These are phyloP conservation scores for Fusarium coicis DNA, from an alignment of 2,329 filamentous ascomycete genomes.

Conservation along the genomic window DNA sequence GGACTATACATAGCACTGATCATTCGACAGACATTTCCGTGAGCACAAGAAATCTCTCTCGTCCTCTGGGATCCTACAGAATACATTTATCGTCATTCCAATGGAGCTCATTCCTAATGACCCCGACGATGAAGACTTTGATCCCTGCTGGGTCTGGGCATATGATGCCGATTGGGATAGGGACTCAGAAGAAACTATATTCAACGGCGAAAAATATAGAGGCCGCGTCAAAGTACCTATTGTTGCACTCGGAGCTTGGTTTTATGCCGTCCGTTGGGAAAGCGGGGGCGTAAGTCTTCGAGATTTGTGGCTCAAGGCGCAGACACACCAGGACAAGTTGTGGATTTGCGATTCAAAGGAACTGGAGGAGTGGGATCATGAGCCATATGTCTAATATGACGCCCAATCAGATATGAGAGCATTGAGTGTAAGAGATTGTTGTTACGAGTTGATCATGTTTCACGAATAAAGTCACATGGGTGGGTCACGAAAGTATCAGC, in stretches of 20 bases:
- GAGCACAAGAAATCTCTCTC: not conserved
- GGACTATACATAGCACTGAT: no score
- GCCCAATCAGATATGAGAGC: fast-evolving
- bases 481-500: fast-evolving
- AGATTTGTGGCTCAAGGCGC: conserved; percentile 37
- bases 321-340: conserved; percentile 9
- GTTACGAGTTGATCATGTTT: not conserved
- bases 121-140: not conserved
- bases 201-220: conserved; percentile 22
- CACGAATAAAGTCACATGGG: not conserved
- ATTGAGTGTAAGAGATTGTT: not conserved
- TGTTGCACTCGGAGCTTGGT: conserved; percentile 19
- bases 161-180: conserved; percentile 34
- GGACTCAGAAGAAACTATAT: not conserved
- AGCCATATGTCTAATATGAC: not conserved
- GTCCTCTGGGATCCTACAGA: not conserved
- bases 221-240: conserved; percentile 25
- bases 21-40: fast-evolving
- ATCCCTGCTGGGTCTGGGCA: conserved; percentile 34
- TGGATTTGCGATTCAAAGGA: conserved; percentile 28
- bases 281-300: conserved; percentile 16
- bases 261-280: conserved; percentile 32
- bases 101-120: fast-evolving
- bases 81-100: not conserved
- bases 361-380: conserved; percentile 35